Conservation (phyloP, 2,329 filamentous ascomycete species). For the Trichophaea hybrida region DNA sequence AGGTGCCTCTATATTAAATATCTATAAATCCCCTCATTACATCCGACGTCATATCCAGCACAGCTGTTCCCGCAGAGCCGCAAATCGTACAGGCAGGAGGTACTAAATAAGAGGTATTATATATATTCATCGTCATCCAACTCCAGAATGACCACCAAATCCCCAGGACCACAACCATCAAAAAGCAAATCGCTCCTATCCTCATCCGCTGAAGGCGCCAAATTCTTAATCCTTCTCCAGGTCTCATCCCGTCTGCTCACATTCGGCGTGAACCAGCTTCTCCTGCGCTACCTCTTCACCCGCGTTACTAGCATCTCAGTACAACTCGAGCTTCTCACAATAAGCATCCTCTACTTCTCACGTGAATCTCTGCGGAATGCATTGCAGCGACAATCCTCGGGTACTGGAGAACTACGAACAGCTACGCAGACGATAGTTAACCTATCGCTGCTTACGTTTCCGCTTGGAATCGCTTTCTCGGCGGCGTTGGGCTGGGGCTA, state of each 20-base stretch:
- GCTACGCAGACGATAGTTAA: slow-evolving; percentile 52
- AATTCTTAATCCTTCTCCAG: slow-evolving; percentile 76
- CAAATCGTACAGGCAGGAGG: no score
- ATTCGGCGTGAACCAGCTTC: slow-evolving; percentile 79
- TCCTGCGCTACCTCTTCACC: slow-evolving; percentile 84
- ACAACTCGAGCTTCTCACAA: slow-evolving; percentile 83
- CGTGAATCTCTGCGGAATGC: slow-evolving; percentile 84
- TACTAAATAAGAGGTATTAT: no score
- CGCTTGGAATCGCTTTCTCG: slow-evolving; percentile 52
- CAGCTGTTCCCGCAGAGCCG: no score
- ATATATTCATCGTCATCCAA: no score
- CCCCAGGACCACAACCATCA: background rate
- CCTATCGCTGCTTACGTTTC: slow-evolving; percentile 64
- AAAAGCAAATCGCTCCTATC: slow-evolving; percentile 23
- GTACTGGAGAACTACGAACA: background rate
- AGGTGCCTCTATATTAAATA: no score
- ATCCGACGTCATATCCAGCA: no score
- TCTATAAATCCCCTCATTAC: no score
- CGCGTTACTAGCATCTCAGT: slow-evolving; percentile 65
- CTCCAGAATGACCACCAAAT: background rate
- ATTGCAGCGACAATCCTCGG: slow-evolving; percentile 55
- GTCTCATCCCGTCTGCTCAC: slow-evolving; percentile 75
- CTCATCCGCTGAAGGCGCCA: slow-evolving; percentile 53
- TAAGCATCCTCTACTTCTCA: slow-evolving; percentile 87
- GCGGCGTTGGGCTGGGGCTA: slow-evolving; percentile 54